These are phyloP conservation scores for Kwoniella sp. DNA, from an alignment of 768 basidiomycete genomes.

Conservation along the genomic window DNA sequence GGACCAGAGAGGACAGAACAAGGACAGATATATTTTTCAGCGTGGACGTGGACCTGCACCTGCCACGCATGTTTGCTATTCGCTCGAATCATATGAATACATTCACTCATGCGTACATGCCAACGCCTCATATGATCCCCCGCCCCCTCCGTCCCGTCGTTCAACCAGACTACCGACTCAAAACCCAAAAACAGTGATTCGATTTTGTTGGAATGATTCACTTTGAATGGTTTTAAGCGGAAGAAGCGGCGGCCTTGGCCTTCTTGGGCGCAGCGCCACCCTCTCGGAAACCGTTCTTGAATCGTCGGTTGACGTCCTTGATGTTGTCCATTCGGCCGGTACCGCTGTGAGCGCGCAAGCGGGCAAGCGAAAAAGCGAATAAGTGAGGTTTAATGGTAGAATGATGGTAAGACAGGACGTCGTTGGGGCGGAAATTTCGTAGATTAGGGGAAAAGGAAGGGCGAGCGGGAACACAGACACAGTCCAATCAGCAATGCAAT, in stretches of 20 bases:
- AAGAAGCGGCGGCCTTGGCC: constrained; percentile 60
- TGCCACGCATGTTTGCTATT: no score
- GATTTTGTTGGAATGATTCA: constrained; percentile 3
- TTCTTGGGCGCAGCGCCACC: constrained; percentile 89
- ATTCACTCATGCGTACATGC: constrained; percentile 7
- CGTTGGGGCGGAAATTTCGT: no score
- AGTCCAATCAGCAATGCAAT: no score
- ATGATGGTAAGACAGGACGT: no score
- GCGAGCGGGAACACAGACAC: no score
- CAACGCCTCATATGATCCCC: background rate
- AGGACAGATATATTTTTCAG: no score
- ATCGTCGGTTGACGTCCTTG: constrained; percentile 86
- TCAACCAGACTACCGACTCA: background rate
- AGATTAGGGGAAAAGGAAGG: no score
- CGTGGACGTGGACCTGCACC: no score
- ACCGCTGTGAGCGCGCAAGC: constrained; percentile 58
- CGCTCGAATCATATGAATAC: constrained; percentile 18
- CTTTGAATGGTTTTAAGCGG: constrained; percentile 35
- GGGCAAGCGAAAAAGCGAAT: no score
- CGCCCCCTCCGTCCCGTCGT: background rate
- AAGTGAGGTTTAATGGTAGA: no score
- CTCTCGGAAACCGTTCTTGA: constrained; percentile 99
- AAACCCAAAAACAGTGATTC: constrained; percentile 7
- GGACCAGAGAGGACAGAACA: no score
- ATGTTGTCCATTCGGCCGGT: constrained; percentile 94